Base-by-base conservation (phyloP, 1,139 yeast species). In the Hyphopichia khmerensis region DNA sequence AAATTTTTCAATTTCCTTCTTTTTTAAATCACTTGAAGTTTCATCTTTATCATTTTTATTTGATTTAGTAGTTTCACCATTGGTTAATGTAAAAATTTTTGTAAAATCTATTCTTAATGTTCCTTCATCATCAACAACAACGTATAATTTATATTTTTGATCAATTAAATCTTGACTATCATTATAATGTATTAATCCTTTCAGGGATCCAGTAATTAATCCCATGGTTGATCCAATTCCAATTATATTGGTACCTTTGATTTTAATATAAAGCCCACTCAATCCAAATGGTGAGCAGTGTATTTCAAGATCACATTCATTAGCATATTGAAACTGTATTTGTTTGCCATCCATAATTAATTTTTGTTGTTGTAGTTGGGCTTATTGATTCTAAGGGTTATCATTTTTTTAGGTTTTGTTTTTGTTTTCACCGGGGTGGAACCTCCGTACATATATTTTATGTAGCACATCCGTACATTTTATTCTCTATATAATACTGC, bases 181-280 rank as follows among this genome's bases (percentile, higher is more conserved):
- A 51, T 79, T 78, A 53, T 76, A 79, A 52, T 77, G 79, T 14
- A 79, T 65, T 41, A 62, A 60, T 1, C 84, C 84, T 38, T 64
- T 67, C 24, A 81, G 72, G 11, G 73, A 64, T 1, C 84, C 84
- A 0, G 82, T 75, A 19, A 78, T 68, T 37, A 79, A 63, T 4
- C 82, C 83, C 80, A 79, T 77, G 16, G 82, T 77, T 7, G 80
- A 71, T 1, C 84, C 84, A 7, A 79, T 74, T 0, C 83, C 83
- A 64, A 77, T 74, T 11, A 76, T 64, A 40, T 74, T 71, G 3
- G 80, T 72, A 5, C 77, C 81, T n/a, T 64, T 65, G n/a, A 77
- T 64, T 47, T 75, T 76, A 39, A 78, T 66, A 51, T 77, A 78
- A 14, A 77, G 56, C 10, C 82, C 83, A 35, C 78, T 69, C 33